Evolutionary conservation across 495 filamentous ascomycete genomes (phyloP), one percentile per base, ranked within the genome.

Genomic region (Aspergillus funiculosus): DNA sequence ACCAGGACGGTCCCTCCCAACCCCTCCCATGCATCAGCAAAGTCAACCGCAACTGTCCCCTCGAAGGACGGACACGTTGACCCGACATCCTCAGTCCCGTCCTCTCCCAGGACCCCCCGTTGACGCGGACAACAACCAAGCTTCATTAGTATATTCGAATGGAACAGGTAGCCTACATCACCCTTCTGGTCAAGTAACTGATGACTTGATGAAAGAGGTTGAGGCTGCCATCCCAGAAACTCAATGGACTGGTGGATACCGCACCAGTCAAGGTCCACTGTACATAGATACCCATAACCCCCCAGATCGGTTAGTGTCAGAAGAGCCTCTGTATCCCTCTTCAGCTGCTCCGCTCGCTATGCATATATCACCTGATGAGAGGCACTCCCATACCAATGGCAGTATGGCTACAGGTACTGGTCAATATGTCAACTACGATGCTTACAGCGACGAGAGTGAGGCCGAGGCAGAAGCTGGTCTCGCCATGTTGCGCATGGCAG

Each of bases 391-490:
- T 31, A 67, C 71, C 2, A 82, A 82, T 10, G 70, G 77, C 28
- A 68, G 69, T 26, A 66, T 64, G 20, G 63, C 72, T 26, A 68
- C 66, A 7, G 62, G 66, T 5, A 62, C 68, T 4, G 73, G 69
- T 0, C 60, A 69, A 24, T 64, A 68, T 43, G 63, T 72, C 25
- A 72, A 76, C 47, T 78, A 80, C 43, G 69, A 65, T 58, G 73
- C 69, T 1, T 75, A 78, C 48, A 79, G 75, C 54, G 78, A 92
- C 48, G 86, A 87, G 20, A 95, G 89, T 55, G 92, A 99, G 51
- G 80, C 88, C 0, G 92, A 99, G 63, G 91, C 87, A 19, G 85
- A 85, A 15, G 87, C 86, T 19, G 92, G 92, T 1, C 67, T 94
- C 13, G 79, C 82, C 51, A 89, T 89, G 56, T 76, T 98, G 75